phyloP scores from a whole-genome alignment of 2,329 filamentous ascomycete species.

The Xylaria hypoxylon region DNA sequence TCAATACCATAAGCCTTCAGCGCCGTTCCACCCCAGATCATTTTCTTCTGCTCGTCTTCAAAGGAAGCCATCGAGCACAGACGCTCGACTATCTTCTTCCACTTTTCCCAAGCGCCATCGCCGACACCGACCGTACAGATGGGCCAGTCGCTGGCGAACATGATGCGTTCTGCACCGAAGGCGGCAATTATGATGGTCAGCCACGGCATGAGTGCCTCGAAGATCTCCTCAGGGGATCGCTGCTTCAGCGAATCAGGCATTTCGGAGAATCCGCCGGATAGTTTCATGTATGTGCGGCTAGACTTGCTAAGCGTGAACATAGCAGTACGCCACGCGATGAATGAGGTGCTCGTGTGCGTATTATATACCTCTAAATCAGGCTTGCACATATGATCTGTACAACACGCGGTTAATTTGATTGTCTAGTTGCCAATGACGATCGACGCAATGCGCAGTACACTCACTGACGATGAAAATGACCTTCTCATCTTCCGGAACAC shows the following conservation, averaged over 20 bases:
- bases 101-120: slow-evolving; percentile 76
- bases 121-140: slow-evolving; percentile 78
- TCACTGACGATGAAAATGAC: slow-evolving; percentile 77
- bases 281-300: slow-evolving; percentile 83
- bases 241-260: slow-evolving; percentile 69
- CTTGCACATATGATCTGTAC: slow-evolving; percentile 87
- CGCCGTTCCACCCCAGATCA: slow-evolving; percentile 80
- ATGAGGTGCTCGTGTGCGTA: slow-evolving; percentile 65
- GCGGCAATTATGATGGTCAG: slow-evolving; percentile 76
- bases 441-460: slow-evolving; percentile 46
- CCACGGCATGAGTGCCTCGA: slow-evolving; percentile 75
- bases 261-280: slow-evolving; percentile 88
- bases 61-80: slow-evolving; percentile 74
- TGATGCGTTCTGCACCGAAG: slow-evolving; percentile 78
- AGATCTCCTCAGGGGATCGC: slow-evolving; percentile 66
- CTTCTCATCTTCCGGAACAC: slow-evolving; percentile 67
- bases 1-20: slow-evolving; percentile 74
- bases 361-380: slow-evolving; percentile 77
- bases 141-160: slow-evolving; percentile 96
- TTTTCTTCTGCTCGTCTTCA: slow-evolving; percentile 68
- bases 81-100: slow-evolving; percentile 76
- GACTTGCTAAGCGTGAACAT: slow-evolving; percentile 75
- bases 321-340: slow-evolving; percentile 75
- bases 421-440: background rate
- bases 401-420: slow-evolving; percentile 23